Base-by-base conservation (phyloP, 805 yeast genomes). In the Zygosaccharomyces bisporus region DNA sequence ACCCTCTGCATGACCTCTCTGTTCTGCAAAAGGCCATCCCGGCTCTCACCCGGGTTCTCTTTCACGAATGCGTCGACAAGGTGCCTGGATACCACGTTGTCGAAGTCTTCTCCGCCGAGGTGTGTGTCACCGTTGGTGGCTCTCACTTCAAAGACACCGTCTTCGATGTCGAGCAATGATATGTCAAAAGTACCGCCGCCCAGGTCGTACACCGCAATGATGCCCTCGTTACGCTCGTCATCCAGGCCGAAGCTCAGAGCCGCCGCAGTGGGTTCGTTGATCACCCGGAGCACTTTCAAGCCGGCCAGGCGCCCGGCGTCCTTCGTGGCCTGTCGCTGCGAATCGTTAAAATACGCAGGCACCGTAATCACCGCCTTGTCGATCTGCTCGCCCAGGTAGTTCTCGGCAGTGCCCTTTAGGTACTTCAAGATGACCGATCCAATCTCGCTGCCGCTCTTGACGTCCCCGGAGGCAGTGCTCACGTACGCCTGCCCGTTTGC, bases 171-270 rank as follows among this genome's bases (percentile, higher is more conserved):
- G 51, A 85, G 68, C 45, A 85, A 73, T 12, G 91, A 83, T 35
- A 85, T 83, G 67, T 85, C 95, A 64, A 85, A 85, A 32, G 93
- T 85, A 48, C 93, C 93, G 47, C 93, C 93, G 54, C 93, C 93
- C 53, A 85, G 73, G 66, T 85, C 95, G 58, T 81, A 85, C 33
- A 72, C 75, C 8, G 75, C 75, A 35, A 72, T 64, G 18, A 71
- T 54, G 4, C 73, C 73, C 21, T 58, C 49, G 34, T 63, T 58
- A 40, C 55, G 47, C 30, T 56, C 53, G 32, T 57, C 58, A 53
- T 81, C 85, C 21, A 83, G 68, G 36, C 93, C 93, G 60, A 84
- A 85, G 32, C 91, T 89, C 55, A 85, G 72, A 12, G 91, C 91
- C 21, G 93, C 91, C 8, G 91, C 91, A 18, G 93, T 85, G 32